Evolutionary conservation across 345 rosid genomes (phyloP).

Genomic region (Eutrema yunnanense): DNA sequence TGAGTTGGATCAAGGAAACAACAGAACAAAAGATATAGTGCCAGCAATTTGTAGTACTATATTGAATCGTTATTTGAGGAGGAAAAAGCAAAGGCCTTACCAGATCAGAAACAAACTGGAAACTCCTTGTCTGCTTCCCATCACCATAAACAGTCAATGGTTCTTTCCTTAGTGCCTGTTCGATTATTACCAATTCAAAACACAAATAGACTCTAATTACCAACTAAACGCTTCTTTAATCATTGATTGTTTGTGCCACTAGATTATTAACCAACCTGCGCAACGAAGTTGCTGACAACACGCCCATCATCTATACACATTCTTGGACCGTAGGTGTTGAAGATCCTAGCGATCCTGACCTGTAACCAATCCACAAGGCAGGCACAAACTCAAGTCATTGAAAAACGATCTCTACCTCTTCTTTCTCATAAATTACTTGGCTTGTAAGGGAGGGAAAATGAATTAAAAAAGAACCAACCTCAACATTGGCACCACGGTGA

Average conservation of each 20-base stretch:
- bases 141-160: slow-evolving; percentile 91
- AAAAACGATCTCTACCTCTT: neutral
- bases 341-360: slow-evolving; percentile 83
- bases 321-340: slow-evolving; percentile 81
- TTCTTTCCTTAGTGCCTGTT: slow-evolving; percentile 69
- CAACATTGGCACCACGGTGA: slow-evolving; percentile 64
- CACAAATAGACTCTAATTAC: slow-evolving; percentile 17
- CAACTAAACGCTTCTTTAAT: neutral
- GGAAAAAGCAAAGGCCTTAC: slow-evolving; percentile 27
- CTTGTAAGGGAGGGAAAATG: neutral
- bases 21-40: neutral
- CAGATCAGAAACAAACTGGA: slow-evolving; percentile 85
- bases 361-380: slow-evolving; percentile 17
- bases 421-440: neutral
- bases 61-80: neutral
- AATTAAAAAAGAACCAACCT: slow-evolving; percentile 33
- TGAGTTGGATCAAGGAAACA: neutral
- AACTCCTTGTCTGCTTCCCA: slow-evolving; percentile 88
- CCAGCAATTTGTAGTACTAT: neutral
- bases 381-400: neutral
- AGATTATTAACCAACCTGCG: slow-evolving; percentile 42
- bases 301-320: slow-evolving; percentile 93
- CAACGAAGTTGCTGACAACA: slow-evolving; percentile 84
- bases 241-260: neutral
- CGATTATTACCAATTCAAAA: neutral